phyloP scores from a whole-genome alignment of 73 alveolate species.

The Durusdinium trenchii region DNA sequence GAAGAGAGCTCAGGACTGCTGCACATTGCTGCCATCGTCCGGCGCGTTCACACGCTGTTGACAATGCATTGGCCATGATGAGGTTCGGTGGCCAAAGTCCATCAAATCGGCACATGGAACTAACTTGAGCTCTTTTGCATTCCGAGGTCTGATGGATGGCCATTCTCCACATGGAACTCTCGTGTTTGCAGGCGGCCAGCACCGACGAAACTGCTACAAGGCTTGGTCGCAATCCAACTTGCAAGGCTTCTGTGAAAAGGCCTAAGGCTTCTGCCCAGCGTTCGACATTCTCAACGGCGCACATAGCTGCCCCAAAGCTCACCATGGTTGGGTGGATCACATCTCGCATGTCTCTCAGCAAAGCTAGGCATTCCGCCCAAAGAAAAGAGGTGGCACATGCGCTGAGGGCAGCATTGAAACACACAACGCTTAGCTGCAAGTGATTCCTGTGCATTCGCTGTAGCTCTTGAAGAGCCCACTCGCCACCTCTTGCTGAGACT shows the following conservation, averaged over 20 bases:
- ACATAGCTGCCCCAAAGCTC: slow-evolving; percentile 69
- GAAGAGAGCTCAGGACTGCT: not conserved
- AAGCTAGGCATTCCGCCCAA: slow-evolving; percentile 2
- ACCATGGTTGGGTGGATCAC: slow-evolving; percentile 5
- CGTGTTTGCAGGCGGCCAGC: slow-evolving; percentile 43
- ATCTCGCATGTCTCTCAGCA: slow-evolving; percentile 1
- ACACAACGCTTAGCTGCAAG: slow-evolving; percentile 14
- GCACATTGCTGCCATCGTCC: slow-evolving; percentile 41
- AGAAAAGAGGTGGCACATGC: slow-evolving; percentile 40
- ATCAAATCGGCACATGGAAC: too few species aligned
- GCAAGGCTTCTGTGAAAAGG: not conserved
- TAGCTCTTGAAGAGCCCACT: slow-evolving; percentile 22
- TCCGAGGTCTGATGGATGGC: not conserved
- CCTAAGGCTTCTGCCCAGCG: slow-evolving; percentile 39
- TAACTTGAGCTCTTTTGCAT: not conserved
- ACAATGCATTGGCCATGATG: slow-evolving; percentile 35
- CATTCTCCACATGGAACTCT: not conserved
- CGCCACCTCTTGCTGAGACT: slow-evolving; percentile 19
- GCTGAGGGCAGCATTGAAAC: slow-evolving; percentile 49
- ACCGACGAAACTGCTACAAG: slow-evolving; percentile 25
- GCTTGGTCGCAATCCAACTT: not conserved
- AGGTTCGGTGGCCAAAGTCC: slow-evolving; percentile 30
- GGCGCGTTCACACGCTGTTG: not conserved
- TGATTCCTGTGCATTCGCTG: not conserved
- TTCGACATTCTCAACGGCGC: not conserved